A percentile compares a stretch with the other conserved stretches of the same genome.
Conservation (phyloP, 768 basidiomycete genomes). For the Leccinum variicolor region DNA sequence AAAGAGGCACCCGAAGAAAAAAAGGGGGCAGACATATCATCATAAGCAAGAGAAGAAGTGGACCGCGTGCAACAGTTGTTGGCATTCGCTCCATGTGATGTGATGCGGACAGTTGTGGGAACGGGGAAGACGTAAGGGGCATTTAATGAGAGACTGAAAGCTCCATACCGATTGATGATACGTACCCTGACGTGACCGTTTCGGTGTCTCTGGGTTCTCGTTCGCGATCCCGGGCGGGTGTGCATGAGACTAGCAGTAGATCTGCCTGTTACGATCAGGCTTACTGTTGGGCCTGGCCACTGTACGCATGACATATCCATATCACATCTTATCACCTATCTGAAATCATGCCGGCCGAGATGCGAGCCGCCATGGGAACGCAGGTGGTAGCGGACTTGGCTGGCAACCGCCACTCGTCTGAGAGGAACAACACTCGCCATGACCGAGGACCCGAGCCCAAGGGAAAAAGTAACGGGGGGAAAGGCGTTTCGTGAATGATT, state of each 20-base stretch:
- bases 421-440: not conserved
- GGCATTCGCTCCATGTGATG: slow-evolving; percentile 14
- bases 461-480: not conserved
- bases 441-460: not conserved
- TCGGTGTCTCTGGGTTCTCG: slow-evolving; percentile 2
- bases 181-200: slow-evolving; percentile 1
- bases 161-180: not conserved
- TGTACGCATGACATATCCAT: not conserved
- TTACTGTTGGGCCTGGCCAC: not conserved
- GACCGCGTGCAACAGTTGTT: slow-evolving; percentile 9
- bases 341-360: not conserved
- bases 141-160: not conserved
- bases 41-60: not conserved
- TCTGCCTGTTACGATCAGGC: not conserved
- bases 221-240: slow-evolving; percentile 1
- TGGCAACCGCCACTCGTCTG: not conserved
- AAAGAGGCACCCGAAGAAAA: not conserved
- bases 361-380: not conserved
- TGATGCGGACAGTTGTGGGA: slow-evolving; percentile 11
- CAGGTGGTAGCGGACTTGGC: not conserved
- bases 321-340: not conserved
- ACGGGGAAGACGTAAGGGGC: slow-evolving; percentile 8
- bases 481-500: not conserved
- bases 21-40: not conserved
- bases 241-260: not conserved